Evolutionary conservation across 2,329 filamentous ascomycete genomes (phyloP), one percentile per base, ranked within the genome.

Genomic region (Exophiala viscosa): DNA sequence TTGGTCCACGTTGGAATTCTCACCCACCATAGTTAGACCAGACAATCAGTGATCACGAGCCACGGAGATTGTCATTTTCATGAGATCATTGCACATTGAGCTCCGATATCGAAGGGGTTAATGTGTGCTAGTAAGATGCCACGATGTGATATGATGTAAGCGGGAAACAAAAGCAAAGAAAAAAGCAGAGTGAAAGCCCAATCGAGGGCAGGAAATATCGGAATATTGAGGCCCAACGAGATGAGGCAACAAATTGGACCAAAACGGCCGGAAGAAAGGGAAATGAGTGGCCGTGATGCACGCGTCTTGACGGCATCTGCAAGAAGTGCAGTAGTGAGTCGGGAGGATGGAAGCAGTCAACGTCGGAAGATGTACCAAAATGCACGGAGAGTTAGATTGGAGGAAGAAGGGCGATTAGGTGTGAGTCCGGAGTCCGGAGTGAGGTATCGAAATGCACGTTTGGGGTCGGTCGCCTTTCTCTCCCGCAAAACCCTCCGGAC

Each of bases 151-250:
- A 45, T 35, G 49, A 36, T 39, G 45, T 48, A 43, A 40, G 43
- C 33, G 38, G 18, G 28, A 45, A 17, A 41, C 28, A 41, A 43
- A 32, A 39, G 34, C 34, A 48, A 15, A 38, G 33, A 5, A 44
- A 55, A 50, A 40, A 53, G 49, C 45, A 52, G 31, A 34, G 28
- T 15, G 17, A 48, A 39, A 39, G 32, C 49, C 49, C 52, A 55
- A 55, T 58, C 32, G 50, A 48, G 34, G 41, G 35, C 20, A 34
- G 36, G 44, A 36, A 41, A 35, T 18, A 35, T 7, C 31, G 20
- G 15, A 41, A 47, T 47, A 46, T 58, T 58, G 51, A 28, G 43
- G 56, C 56, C 56, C 56, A 58, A 58, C 56, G 15, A 14, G 38
- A 35, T 42, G 50, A 58, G 49, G 52, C 56, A 36, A 48, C 56